These are phyloP conservation scores for Keqinozyma sinolaborantium DNA, from an alignment of 1,139 yeast genomes.

Conservation along the genomic window DNA sequence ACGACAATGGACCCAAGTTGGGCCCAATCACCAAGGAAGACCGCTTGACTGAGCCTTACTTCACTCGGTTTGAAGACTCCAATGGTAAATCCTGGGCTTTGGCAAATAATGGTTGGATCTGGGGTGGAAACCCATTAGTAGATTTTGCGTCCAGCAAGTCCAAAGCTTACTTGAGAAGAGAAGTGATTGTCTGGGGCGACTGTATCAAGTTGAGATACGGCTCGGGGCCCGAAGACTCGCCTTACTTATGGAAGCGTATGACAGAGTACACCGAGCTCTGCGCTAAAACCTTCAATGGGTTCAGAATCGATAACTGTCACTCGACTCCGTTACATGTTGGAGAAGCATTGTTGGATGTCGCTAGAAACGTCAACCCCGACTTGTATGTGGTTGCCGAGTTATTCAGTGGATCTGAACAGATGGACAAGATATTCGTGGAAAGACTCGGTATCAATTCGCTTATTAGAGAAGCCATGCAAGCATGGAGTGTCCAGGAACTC, in stretches of 20 bases:
- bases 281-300: conserved; percentile 82
- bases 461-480: conserved; percentile 97
- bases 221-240: conserved; percentile 70
- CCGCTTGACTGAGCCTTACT: conserved; percentile 84
- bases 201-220: conserved; percentile 94
- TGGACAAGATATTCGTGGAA: conserved; percentile 89
- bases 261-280: conserved; percentile 66
- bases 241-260: conserved; percentile 88
- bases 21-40: conserved; percentile 54
- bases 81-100: conserved; percentile 64
- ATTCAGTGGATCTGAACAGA: conserved; percentile 86
- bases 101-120: conserved; percentile 98
- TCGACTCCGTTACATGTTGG: conserved; percentile 97
- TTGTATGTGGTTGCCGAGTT: conserved; percentile 92
- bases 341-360: conserved; percentile 81
- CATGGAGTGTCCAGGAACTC: conserved; percentile 83
- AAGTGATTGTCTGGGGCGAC: conserved; percentile 97
- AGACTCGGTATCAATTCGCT: conserved; percentile 83
- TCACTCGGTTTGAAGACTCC: conserved; percentile 59
- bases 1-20: conserved; percentile 72
- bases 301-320: conserved; percentile 93
- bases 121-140: conserved; percentile 93
- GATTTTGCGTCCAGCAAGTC: conserved; percentile 86
- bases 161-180: conserved; percentile 82
- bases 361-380: conserved; percentile 80